Base-by-base conservation (phyloP, 2,329 filamentous ascomycete species). In the Bisporella sp. region DNA sequence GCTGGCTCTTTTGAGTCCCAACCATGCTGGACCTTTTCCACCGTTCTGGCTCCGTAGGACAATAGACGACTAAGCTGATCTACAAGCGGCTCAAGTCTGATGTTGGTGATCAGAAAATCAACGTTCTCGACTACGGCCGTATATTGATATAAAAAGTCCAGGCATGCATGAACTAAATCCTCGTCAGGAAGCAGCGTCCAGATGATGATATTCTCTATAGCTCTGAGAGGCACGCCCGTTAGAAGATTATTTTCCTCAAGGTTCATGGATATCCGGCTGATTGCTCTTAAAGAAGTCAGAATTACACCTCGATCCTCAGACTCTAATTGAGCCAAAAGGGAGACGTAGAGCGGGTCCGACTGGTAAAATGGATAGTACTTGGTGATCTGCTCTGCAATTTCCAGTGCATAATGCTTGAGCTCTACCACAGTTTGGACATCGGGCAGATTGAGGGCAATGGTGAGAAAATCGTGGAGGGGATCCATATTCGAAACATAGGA, bases 91-190 rank as follows among this genome's bases (percentile, higher is more conserved):
- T 86, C 81, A 6, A 83, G 72, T 46, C 82, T 75, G 45, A 84
- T 71, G 13, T 78, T 73, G 33, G 78, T 74, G 8, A 89, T 70
- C 21, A 95, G 71, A 5, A 75, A 81, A 62, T 90, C 86, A 7
- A 97, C 84, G 59, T 97, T 99, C 41, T 86, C 77, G 3, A 85
- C 81, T 6, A 90, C 84, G 1, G 90, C 88, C 0, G 92, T 96
- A 69, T 91, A 99, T 65, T 96, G 89, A 64, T 97, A 97, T 33
- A 97, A 77, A 64, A 99, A 95, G 68, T 99, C 93, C 32, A 99
- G 76, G 55, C 87, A 90, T 13, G 89, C 87, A 62, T 89, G 87
- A 59, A 92, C 79, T 11, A 99, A 75, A 64, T 96, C 92, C 64
- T 96, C 90, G 60, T 99, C 93, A 57, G 93, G 87, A 6, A 93